Conservation (phyloP, 257 asterid genomes). For the Solanum pinnatisectum region DNA sequence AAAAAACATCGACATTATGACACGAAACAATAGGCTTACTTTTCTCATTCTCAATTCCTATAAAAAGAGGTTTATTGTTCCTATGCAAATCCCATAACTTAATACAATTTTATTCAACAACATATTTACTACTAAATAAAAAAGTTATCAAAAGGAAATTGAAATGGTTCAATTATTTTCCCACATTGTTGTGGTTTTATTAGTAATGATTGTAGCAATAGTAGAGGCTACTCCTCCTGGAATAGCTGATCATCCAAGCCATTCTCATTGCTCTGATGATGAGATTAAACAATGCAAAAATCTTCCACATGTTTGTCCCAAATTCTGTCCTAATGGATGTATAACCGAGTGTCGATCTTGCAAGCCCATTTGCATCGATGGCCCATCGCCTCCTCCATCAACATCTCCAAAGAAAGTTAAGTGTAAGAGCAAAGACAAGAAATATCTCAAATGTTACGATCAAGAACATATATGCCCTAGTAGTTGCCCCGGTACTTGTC, state of each 20-base stretch:
- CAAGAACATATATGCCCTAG: constrained; percentile 30
- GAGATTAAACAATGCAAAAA: constrained; percentile 35
- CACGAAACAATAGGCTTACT: not conserved
- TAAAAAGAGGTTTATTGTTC: not conserved
- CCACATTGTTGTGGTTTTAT: not conserved
- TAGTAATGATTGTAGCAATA: constrained; percentile 2
- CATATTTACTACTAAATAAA: not conserved
- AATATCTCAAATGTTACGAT: constrained; percentile 25
- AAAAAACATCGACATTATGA: not conserved
- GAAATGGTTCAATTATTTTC: not conserved
- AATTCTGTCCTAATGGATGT: constrained; percentile 43
- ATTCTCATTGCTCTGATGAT: constrained; percentile 28
- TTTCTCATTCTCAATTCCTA: not conserved
- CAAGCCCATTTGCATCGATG: constrained; percentile 29
- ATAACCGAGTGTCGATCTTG: constrained; percentile 30
- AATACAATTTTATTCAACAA: not conserved
- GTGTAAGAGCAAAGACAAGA: constrained; percentile 22
- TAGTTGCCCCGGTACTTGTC: constrained; percentile 31
- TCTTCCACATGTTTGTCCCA: constrained; percentile 51
- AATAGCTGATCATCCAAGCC: constrained; percentile 29
- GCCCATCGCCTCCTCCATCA: not conserved
- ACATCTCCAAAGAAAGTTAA: constrained; percentile 13
- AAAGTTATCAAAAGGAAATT: not conserved
- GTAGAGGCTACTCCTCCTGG: constrained; percentile 40
- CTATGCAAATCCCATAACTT: not conserved